Base-by-base conservation (phyloP, 2,329 filamentous ascomycete species). In the Botrytis fragariae region DNA sequence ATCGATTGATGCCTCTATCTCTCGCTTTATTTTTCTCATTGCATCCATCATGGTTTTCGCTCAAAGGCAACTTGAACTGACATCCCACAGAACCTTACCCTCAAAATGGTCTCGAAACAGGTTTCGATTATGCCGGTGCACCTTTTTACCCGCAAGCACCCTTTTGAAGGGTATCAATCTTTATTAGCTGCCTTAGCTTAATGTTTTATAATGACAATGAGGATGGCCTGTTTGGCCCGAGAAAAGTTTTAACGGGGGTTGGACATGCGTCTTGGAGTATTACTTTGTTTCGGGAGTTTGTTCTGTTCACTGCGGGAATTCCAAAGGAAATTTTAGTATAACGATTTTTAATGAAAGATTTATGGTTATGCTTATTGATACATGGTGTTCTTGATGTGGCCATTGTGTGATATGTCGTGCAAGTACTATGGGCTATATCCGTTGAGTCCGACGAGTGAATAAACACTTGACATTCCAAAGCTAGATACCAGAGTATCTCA, bases 41-140 rank as follows among this genome's bases (percentile, higher is more conserved):
- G 6, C 1, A 8, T 20, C 20, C 18, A 12, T 22, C n/a, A 22
- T 25, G 22, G 29, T 16, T 35, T 29, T n/a, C 9, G 9, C 10
- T 20, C 59, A 20, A 35, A 42, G 32, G 4, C 12, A 62, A 45
- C 25, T 22, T 18, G 22, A 7, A 39, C 71, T 72, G 35, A 72
- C 25, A 20, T 20, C 7, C 12, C n/a, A 32, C 20, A 73, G 72
- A 73, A 63, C 72, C 72, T 3, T 73, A 71, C n/a, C 72, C 72
- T 2, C 57, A 54, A 25, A 63, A 70, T 54, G 59, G 72, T 7
- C n/a, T 73, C 18, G 72, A 73, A 44, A 63, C 54, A 44, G 65
- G 72, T 10, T 73, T 70, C 20, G 72, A 73, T 64, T 73, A 37
- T 51, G 57, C 72, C 25, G 65, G 57, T 44, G 37, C 65, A 18